Base-by-base conservation (phyloP, 192 early-diverging fungal species). In the Lobosporangium transversale region DNA sequence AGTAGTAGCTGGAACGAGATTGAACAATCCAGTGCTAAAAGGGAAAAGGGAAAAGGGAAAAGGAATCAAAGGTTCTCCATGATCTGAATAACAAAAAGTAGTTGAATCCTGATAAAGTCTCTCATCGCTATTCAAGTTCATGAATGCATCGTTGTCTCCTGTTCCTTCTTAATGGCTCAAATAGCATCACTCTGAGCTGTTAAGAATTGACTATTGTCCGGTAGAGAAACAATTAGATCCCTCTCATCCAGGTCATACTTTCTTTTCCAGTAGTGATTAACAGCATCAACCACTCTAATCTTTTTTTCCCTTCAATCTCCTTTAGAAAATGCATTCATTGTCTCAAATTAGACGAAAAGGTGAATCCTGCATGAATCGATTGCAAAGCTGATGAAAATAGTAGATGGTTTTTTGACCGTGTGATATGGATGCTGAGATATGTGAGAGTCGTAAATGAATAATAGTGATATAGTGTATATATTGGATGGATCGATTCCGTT, bases 401-500 rank as follows among this genome's bases (percentile, higher is more conserved):
- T 40, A 10, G 37, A 40, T 40, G 37, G 37, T 40, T 14, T 40
- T 14, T 53, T 30, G 26, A 31, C 26, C 30, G 7, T 49, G 20
- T 49, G 17, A 42, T 56, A 2, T 2, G 33, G 29, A n/a, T 40
- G 35, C 15, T 14, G 27, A 43, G 27, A 40, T 8, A 36, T 2
- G 10, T 8, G 56, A 45, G 4, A 42, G 9, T 18, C 14, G 27
- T 24, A 3, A 3, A 45, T 45, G 23, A 29, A 2, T 32, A 6
- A 40, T 45, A 29, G 27, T 24, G 42, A 29, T 30, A 15, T 7
- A 4, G 23, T 26, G n/a, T 26, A 1, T 33, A 3, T 45, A 26
- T 58, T 58, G 56, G 58, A 60, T 60, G 58, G 58, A 60, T 60
- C 31, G 40, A 18, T 40, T 53, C 21, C 24, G 30, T 18, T 32